A percentile compares a stretch with the other conserved stretches of the same genome.
Conservation (phyloP, 2,329 filamentous ascomycete genomes). For the Teratosphaeria viscida region DNA sequence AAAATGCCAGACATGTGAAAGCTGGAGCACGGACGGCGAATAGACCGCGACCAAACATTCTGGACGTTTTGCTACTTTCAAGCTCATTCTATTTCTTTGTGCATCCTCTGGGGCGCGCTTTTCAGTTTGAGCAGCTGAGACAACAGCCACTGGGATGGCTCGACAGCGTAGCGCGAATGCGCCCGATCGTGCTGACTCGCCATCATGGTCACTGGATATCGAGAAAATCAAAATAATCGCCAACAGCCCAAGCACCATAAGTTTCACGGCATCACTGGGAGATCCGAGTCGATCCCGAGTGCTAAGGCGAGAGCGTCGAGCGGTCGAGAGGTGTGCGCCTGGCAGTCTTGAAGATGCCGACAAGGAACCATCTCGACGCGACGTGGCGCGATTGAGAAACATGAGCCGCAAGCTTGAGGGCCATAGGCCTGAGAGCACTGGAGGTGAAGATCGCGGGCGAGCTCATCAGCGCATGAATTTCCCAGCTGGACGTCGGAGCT, state of each 20-base stretch:
- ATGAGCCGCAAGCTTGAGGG: not conserved
- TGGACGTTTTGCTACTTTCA: not conserved
- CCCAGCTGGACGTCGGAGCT: not conserved
- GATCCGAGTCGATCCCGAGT: not conserved
- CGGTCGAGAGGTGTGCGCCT: not conserved
- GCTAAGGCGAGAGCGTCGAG: not conserved
- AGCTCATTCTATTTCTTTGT: not conserved
- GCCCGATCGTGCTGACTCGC: not conserved
- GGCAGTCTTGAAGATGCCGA: not conserved
- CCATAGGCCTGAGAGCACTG: not conserved
- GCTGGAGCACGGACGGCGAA: not conserved
- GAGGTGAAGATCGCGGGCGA: not conserved
- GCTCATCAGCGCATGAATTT: not conserved
- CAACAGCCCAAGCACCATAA: not conserved
- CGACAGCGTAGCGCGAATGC: not conserved
- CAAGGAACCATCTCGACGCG: not conserved
- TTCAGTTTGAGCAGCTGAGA: not conserved
- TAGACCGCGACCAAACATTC: not conserved
- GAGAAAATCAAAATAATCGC: not conserved
- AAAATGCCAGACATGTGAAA: not conserved
- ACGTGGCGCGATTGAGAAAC: not conserved
- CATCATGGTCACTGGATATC: not conserved
- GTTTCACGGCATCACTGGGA: not conserved
- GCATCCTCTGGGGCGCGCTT: not conserved
- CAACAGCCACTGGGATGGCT: not conserved